These are phyloP conservation scores for Talinum fruticosum DNA, from an alignment of 148 eudicot genomes.

Conservation along the genomic window DNA sequence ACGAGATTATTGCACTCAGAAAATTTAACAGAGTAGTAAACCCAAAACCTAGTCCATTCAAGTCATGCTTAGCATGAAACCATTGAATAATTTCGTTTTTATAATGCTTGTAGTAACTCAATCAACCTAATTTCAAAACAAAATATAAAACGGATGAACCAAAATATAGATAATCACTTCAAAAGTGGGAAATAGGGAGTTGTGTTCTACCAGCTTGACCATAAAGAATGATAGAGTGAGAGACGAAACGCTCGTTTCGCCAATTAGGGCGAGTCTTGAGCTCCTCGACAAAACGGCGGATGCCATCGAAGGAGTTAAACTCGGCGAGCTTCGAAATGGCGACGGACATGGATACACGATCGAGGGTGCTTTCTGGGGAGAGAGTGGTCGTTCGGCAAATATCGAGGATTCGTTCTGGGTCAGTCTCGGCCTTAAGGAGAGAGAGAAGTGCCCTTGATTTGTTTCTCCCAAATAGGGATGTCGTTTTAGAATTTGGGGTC, in stretches of 20 bases:
- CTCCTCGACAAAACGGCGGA: slow-evolving; percentile 53
- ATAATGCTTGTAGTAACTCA: background rate
- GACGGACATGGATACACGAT: slow-evolving; percentile 61
- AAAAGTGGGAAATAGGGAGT: no score
- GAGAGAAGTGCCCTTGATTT: slow-evolving; percentile 60
- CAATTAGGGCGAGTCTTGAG: slow-evolving; percentile 56
- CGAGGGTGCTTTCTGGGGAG: slow-evolving; percentile 59
- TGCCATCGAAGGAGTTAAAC: slow-evolving; percentile 45
- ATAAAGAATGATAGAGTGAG: slow-evolving; percentile 65
- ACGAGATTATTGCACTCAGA: background rate
- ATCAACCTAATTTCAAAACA: background rate
- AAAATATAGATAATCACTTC: no score
- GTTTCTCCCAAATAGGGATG: slow-evolving; percentile 41
- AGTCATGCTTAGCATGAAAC: background rate
- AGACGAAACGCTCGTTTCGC: slow-evolving; percentile 42
- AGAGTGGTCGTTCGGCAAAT: slow-evolving; percentile 74
- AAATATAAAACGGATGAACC: background rate
- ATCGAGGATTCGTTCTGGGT: slow-evolving; percentile 69
- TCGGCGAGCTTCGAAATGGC: slow-evolving; percentile 58
- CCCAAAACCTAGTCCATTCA: background rate
- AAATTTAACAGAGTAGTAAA: background rate
- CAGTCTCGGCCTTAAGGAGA: slow-evolving; percentile 55
- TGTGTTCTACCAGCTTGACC: slow-evolving; percentile 59
- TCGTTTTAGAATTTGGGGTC: slow-evolving; percentile 31
- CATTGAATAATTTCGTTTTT: background rate